Percentiles rank a stretch among this genome's conserved stretches.
These are phyloP conservation scores for Talaromyces sp. DNA, from an alignment of 2,329 filamentous ascomycete genomes.

Conservation along the genomic window DNA sequence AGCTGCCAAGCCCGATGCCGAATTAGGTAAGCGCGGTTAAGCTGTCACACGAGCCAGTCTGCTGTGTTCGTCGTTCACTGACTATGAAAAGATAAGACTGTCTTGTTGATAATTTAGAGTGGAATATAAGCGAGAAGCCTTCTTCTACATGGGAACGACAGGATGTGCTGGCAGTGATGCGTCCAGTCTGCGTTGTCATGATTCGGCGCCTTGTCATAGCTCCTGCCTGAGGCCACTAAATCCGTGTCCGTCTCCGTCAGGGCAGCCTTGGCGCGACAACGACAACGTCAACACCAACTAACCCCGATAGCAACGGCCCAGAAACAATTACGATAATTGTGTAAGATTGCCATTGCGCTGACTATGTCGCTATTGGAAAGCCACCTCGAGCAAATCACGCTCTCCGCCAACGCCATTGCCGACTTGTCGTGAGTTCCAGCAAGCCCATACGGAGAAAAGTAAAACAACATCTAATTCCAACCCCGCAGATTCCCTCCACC, in stretches of 20 bases:
- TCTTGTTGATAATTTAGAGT: background rate
- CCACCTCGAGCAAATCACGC: constrained; percentile 72
- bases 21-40: constrained; percentile 13
- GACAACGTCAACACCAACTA: background rate
- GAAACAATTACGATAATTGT: background rate
- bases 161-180: constrained; percentile 13
- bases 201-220: constrained; percentile 14
- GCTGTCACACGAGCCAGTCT: constrained; percentile 1
- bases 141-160: background rate
- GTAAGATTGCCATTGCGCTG: background rate
- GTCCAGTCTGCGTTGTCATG: constrained; percentile 10
- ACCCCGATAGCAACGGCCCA: background rate
- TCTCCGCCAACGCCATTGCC: constrained; percentile 72
- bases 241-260: background rate
- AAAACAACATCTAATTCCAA: background rate
- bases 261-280: background rate
- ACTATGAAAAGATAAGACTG: background rate
- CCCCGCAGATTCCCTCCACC: constrained; percentile 71
- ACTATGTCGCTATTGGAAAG: constrained; percentile 65
- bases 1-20: constrained; percentile 14
- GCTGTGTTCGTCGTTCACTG: background rate
- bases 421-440: constrained; percentile 62
- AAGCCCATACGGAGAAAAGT: background rate
- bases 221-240: constrained; percentile 17
- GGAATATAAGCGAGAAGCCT: background rate